Evolutionary conservation across 352 stramenopile genomes (phyloP), one percentile per base, ranked within the genome.

Genomic region (Globisporangium radiosum): DNA sequence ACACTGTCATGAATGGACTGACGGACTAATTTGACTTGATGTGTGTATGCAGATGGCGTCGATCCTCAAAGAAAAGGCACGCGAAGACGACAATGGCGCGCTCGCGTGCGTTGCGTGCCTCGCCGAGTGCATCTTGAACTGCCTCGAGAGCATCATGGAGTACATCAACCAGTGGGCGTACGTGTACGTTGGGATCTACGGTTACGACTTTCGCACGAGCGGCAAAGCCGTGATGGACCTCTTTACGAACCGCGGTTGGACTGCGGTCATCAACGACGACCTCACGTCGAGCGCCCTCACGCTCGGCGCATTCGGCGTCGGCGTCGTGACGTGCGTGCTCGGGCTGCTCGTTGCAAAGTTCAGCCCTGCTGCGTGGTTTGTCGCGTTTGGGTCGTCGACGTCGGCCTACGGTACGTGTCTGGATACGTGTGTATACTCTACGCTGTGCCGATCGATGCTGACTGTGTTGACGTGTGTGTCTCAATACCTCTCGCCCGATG

Each of bases 91-190:
- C 51, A 93, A 92, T 58, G 68, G 68, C 7, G 79, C 66, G 59
- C 71, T 93, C 3, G 82, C 83, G 7, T 94, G 88, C 59, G 69
- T 97, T 7, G 79, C 78, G 17, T 97, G 89, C 59, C 76, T 97
- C 57, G 87, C 86, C 4, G 77, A 92, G 52, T 97, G 89, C 66
- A 81, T 96, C 25, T 59, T 97, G 17, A 76, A 76, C 73, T 95
- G 85, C 57, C 73, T 97, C 52, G 82, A 92, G 54, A 71, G 64
- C 50, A 71, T 96, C 56, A 87, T 96, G 68, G 82, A 96, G 70
- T 96, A 96, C 62, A 82, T 97, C 54, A 97, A 97, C 69, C 71
- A 88, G 59, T 95, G 82, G 75, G 95, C 86, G 4, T 96, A 92
- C 68, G 81, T 93, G 14, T 96, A 95, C 70, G 87, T 96, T 3